Evolutionary conservation across 2,329 filamentous ascomycete genomes (phyloP).

Genomic region (Pseudogymnoascus sp.): DNA sequence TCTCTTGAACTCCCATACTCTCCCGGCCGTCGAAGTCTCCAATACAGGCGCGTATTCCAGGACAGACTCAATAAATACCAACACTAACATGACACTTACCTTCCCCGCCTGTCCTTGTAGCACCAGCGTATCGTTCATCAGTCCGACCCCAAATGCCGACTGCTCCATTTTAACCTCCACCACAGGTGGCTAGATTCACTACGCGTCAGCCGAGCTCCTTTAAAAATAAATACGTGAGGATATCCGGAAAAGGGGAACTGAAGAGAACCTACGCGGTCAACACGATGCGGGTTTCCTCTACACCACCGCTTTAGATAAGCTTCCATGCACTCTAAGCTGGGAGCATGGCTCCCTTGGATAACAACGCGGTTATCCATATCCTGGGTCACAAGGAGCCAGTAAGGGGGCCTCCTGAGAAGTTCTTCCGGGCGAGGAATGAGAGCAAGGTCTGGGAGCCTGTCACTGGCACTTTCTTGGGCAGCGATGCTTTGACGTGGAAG

Average conservation of each 20-base stretch:
- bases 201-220: conserved; percentile 10
- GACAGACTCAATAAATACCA: conserved; percentile 40
- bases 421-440: conserved; percentile 41
- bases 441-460: conserved; percentile 34
- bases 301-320: conserved; percentile 44
- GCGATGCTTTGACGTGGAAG: conserved; percentile 28
- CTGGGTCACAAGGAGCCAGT: conserved; percentile 37
- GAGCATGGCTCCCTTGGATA: conserved; percentile 42
- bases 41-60: conserved; percentile 38
- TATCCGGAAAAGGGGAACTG: background rate
- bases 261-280: conserved; percentile 27
- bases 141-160: conserved; percentile 38
- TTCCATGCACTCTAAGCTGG: conserved; percentile 37
- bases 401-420: conserved; percentile 41
- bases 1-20: conserved; percentile 28
- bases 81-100: conserved; percentile 38
- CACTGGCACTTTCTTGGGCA: conserved; percentile 26
- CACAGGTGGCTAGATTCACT: conserved; percentile 32
- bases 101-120: conserved; percentile 32
- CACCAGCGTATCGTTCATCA: conserved; percentile 38
- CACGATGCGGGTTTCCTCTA: conserved; percentile 35
- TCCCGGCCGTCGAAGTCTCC: conserved; percentile 27
- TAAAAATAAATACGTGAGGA: background rate
- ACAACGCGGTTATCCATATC: conserved; percentile 30
- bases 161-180: conserved; percentile 38